Evolutionary conservation across 1,139 yeast species (phyloP).

Genomic region (Blastobotrys malaysiensis): DNA sequence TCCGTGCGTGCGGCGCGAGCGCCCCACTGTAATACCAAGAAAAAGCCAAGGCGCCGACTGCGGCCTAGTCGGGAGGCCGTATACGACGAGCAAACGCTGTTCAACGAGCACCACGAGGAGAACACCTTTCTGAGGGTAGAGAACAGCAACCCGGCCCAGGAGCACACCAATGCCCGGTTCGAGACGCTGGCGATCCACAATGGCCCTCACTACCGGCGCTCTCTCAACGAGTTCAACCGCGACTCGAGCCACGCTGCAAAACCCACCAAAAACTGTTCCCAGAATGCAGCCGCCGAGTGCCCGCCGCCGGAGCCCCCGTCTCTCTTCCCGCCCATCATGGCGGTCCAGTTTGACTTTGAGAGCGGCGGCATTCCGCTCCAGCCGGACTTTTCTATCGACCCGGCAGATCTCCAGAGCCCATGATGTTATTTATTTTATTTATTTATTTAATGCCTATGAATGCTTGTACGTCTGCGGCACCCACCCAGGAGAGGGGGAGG

Average conservation of each 20-base stretch:
- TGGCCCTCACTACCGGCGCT: neutral
- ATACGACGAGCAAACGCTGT: constrained; percentile 3
- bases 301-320: constrained; percentile 10
- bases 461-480: too few relatives aligned
- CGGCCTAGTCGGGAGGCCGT: neutral
- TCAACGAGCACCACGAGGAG: constrained; percentile 6
- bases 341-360: constrained; percentile 18
- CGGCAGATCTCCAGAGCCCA: neutral
- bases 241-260: neutral
- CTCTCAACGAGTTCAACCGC: neutral
- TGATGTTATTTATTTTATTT: neutral
- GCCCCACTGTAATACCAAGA: neutral
- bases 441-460: neutral
- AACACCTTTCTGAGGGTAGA: neutral
- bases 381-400: constrained; percentile 22
- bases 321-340: constrained; percentile 23
- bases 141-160: neutral
- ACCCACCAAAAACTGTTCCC: neutral
- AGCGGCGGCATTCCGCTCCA: constrained; percentile 23
- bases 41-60: neutral
- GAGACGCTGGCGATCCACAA: neutral
- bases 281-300: constrained; percentile 1
- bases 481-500: too few relatives aligned
- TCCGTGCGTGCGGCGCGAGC: too few relatives aligned
- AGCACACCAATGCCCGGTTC: neutral